Conservation (phyloP, 2,329 filamentous ascomycete genomes). For the Exophiala bonariae region DNA sequence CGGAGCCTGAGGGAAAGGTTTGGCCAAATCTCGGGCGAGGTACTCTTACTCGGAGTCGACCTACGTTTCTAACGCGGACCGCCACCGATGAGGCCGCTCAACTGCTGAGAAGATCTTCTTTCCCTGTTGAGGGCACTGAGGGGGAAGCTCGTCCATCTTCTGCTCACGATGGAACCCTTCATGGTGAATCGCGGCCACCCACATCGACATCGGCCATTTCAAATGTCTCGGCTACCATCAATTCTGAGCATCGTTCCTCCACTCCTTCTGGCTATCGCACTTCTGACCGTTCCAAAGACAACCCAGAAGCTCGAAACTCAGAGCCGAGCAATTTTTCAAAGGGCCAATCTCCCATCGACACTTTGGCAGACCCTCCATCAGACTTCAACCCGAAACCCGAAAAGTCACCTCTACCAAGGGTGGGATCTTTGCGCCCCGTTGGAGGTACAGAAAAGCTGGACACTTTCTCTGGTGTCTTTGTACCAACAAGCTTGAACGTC, state of each 20-base stretch:
- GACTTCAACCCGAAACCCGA: constrained; percentile 7
- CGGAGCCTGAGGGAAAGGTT: constrained; percentile 17
- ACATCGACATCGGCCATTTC: constrained; percentile 10
- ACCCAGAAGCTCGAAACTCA: not conserved
- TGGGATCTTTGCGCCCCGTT: constrained; percentile 3
- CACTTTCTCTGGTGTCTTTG: constrained; percentile 76
- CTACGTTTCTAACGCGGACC: constrained; percentile 47
- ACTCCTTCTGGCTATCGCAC: constrained; percentile 14
- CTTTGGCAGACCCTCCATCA: not conserved
- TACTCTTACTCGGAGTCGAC: constrained; percentile 30
- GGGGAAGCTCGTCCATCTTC: constrained; percentile 9
- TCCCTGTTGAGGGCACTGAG: constrained; percentile 17
- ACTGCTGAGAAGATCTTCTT: constrained; percentile 40
- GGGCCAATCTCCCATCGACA: not conserved
- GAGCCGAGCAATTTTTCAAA: not conserved
- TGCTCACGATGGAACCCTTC: constrained; percentile 5
- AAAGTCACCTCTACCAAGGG: constrained; percentile 7
- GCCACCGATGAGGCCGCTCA: constrained; percentile 47
- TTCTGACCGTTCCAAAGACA: constrained; percentile 12
- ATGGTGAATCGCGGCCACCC: constrained; percentile 10
- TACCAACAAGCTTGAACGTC: constrained; percentile 86
- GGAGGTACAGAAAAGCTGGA: constrained; percentile 64
- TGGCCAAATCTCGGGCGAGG: constrained; percentile 23
- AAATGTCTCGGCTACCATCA: not conserved
- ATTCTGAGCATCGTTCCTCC: not conserved